Percentiles rank a stretch among this genome's conserved stretches.
Evolutionary conservation across 164 flowering plant species (phyloP).

Genomic region (Macadamia tetraphylla): DNA sequence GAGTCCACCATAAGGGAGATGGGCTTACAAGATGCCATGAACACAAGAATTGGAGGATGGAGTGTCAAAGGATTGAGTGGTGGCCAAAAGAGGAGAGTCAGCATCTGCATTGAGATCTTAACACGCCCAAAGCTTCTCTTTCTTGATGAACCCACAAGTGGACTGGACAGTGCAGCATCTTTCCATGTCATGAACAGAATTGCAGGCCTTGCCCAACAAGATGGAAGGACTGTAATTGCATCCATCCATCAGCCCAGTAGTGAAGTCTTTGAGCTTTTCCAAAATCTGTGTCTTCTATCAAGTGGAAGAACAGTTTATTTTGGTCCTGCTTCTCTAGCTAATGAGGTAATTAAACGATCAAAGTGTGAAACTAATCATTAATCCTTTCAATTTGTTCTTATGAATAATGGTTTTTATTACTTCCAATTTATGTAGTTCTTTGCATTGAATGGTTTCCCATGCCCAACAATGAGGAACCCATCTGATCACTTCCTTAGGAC

Average conservation of each 20-base stretch:
- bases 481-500: conserved; percentile 74
- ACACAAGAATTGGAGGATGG: conserved; percentile 58
- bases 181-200: conserved; percentile 38
- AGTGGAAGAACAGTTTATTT: conserved; percentile 56
- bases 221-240: no score
- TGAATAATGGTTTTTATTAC: no score
- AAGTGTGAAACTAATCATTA: background rate
- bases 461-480: conserved; percentile 65
- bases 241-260: conserved; percentile 25
- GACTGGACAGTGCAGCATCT: conserved; percentile 70
- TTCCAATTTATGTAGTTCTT: conserved; percentile 45
- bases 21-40: conserved; percentile 51
- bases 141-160: conserved; percentile 72
- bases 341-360: conserved; percentile 25
- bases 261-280: conserved; percentile 54
- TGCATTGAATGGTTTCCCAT: conserved; percentile 57
- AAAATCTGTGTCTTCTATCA: conserved; percentile 53
- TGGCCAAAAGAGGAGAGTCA: conserved; percentile 60
- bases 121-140: conserved; percentile 50
- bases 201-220: no score
- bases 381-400: background rate
- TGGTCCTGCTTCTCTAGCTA: conserved; percentile 42
- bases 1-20: conserved; percentile 48
- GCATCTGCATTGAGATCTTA: conserved; percentile 53
- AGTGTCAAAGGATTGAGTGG: conserved; percentile 49